A percentile compares a stretch with the other conserved stretches of the same genome.
phyloP scores from a whole-genome alignment of 108 stramenopile genomes.

The Fistulifera pelliculosa region DNA sequence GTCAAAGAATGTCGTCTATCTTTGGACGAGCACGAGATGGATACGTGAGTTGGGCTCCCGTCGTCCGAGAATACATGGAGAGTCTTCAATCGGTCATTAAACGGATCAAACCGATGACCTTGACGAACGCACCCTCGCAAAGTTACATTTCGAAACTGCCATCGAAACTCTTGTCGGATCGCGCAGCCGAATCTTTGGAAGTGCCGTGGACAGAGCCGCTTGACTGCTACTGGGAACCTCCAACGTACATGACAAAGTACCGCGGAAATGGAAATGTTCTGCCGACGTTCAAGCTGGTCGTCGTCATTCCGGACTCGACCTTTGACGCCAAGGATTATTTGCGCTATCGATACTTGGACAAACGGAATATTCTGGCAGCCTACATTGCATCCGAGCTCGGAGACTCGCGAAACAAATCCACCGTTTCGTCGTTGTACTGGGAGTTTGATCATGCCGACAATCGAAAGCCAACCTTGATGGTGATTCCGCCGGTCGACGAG shows the following conservation, averaged over 20 bases:
- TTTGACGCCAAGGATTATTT: slow-evolving; percentile 67
- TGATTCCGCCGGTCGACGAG: slow-evolving; percentile 44
- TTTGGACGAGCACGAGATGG: slow-evolving; percentile 6
- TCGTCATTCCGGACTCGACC: slow-evolving; percentile 34
- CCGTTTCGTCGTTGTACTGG: slow-evolving; percentile 38
- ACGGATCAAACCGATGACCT: neutral
- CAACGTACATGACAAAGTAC: slow-evolving; percentile 29
- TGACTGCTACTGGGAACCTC: slow-evolving; percentile 7
- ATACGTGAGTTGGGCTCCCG: slow-evolving; percentile 31
- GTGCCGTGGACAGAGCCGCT: too few relatives aligned
- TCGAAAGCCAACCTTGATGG: slow-evolving; percentile 27
- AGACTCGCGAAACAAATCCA: slow-evolving; percentile 23
- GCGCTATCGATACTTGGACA: slow-evolving; percentile 54
- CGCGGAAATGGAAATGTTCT: slow-evolving; percentile 64
- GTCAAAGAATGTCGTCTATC: slow-evolving; percentile 48
- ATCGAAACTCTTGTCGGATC: neutral
- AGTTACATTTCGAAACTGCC: neutral
- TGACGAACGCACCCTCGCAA: neutral
- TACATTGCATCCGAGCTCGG: slow-evolving; percentile 17
- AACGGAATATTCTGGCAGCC: too few relatives aligned
- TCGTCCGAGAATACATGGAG: slow-evolving; percentile 39
- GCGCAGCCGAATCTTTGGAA: too few relatives aligned
- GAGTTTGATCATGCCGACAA: slow-evolving; percentile 30
- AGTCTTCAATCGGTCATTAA: too few relatives aligned
- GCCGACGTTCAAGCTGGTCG: slow-evolving; percentile 56